These are phyloP conservation scores for Fonsecaea multimorphosa DNA, from an alignment of 2,329 filamentous ascomycete genomes.

Conservation along the genomic window DNA sequence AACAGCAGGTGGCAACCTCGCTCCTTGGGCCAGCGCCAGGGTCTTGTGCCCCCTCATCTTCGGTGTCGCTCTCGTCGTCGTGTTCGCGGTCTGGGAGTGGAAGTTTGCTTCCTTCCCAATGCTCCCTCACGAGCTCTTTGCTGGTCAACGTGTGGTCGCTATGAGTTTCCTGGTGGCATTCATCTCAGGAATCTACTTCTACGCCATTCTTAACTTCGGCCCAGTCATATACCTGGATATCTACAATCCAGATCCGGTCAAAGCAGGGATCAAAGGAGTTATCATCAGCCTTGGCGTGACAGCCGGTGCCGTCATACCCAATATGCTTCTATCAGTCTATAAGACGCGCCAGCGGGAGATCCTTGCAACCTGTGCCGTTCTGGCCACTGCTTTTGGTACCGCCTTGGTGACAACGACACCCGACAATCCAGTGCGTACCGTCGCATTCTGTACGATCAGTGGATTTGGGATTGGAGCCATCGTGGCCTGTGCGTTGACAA, in stretches of 20 bases:
- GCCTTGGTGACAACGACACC: not conserved
- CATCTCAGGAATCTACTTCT: constrained; percentile 61
- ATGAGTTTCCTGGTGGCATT: constrained; percentile 65
- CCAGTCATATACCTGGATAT: constrained; percentile 68
- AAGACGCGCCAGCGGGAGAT: constrained; percentile 2
- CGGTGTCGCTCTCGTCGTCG: constrained; percentile 47
- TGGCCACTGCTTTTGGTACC: constrained; percentile 2
- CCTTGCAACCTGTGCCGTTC: not conserved
- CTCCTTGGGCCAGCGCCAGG: constrained; percentile 52
- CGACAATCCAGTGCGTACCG: not conserved
- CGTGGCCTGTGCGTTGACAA: too few species aligned
- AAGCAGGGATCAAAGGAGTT: constrained; percentile 58
- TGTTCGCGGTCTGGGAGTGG: constrained; percentile 54
- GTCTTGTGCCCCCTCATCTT: constrained; percentile 55
- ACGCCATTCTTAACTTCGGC: constrained; percentile 63
- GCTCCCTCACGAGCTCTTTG: constrained; percentile 52
- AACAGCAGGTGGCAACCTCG: constrained; percentile 59
- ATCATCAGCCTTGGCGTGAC: constrained; percentile 13
- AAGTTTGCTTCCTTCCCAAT: constrained; percentile 55
- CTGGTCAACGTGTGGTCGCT: constrained; percentile 57
- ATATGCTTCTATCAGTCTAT: constrained; percentile 13
- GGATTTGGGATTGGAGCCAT: too few species aligned
- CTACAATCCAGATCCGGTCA: constrained; percentile 68
- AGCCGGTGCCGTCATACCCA: constrained; percentile 7
- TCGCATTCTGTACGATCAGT: not conserved